A percentile compares a stretch with the other conserved stretches of the same genome.
Conservation (phyloP, 2,329 filamentous ascomycete species). For the Mycosphaerella sp. region DNA sequence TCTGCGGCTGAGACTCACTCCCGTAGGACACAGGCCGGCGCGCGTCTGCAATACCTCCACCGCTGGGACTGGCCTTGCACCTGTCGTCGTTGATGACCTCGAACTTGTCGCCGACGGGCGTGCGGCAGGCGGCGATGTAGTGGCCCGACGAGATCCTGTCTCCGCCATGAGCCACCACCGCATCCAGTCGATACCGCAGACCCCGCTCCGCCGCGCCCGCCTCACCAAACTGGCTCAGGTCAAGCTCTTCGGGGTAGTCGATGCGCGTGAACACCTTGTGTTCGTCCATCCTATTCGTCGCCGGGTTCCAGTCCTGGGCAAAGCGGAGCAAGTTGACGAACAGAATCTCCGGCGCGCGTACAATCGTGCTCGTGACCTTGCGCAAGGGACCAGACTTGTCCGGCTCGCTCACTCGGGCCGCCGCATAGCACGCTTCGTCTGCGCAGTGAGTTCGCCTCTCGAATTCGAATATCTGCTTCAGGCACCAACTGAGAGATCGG, state of each 20-base stretch:
- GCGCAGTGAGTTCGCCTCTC: not conserved
- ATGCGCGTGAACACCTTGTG: not conserved
- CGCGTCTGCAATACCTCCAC: not conserved
- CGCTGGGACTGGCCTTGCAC: not conserved
- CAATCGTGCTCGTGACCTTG: not conserved
- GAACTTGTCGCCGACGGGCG: not conserved
- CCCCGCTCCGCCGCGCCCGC: not conserved
- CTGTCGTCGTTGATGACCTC: constrained; percentile 4
- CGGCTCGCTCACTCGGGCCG: not conserved
- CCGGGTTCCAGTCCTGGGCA: not conserved
- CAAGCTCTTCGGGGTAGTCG: not conserved
- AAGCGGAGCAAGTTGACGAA: not conserved
- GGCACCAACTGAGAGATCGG: not conserved
- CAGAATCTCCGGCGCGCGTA: not conserved
- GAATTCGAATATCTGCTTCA: not conserved
- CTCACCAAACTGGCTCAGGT: not conserved
- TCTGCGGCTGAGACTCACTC: not conserved
- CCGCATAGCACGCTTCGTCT: not conserved
- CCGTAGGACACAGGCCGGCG: not conserved
- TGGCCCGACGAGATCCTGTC: not conserved
- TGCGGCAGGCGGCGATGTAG: constrained; percentile 7
- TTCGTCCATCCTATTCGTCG: not conserved
- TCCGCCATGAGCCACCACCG: constrained; percentile 8
- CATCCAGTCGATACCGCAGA: constrained; percentile 14
- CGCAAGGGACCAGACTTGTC: not conserved